These are phyloP conservation scores for Penicillium roqueforti DNA, from an alignment of 495 filamentous ascomycete species.

Conservation along the genomic window DNA sequence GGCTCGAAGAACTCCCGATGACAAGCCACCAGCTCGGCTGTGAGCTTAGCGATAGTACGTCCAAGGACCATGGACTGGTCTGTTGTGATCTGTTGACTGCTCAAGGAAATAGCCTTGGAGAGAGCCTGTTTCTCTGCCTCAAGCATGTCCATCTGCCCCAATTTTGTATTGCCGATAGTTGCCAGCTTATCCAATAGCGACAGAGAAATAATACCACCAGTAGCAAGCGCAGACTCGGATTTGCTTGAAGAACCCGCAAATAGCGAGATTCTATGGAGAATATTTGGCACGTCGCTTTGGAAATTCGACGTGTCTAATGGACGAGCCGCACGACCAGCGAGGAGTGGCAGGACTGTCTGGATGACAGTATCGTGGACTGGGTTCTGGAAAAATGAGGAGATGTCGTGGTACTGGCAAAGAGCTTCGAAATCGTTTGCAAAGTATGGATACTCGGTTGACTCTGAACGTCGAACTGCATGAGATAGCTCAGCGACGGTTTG, in stretches of 20 bases:
- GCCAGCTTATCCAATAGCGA: slow-evolving; percentile 54
- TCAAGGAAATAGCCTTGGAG: slow-evolving; percentile 48
- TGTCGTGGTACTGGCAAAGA: slow-evolving; percentile 58
- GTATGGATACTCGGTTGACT: slow-evolving; percentile 37
- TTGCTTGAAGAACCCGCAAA: slow-evolving; percentile 33
- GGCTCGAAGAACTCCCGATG: slow-evolving; percentile 40
- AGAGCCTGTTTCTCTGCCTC: slow-evolving; percentile 62
- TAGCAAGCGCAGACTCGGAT: slow-evolving; percentile 32
- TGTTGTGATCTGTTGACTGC: slow-evolving; percentile 43
- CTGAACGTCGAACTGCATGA: slow-evolving; percentile 34
- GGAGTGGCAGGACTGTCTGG: slow-evolving; percentile 34
- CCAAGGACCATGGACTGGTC: slow-evolving; percentile 46
- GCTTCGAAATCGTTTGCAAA: slow-evolving; percentile 63
- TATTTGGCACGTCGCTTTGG: slow-evolving; percentile 30
- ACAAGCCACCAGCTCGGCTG: slow-evolving; percentile 43
- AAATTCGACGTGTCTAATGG: slow-evolving; percentile 32
- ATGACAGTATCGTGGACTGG: slow-evolving; percentile 18
- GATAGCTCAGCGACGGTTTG: slow-evolving; percentile 56
- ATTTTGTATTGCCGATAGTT: slow-evolving; percentile 46
- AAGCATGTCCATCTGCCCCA: slow-evolving; percentile 60
- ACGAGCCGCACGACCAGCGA: slow-evolving; percentile 39
- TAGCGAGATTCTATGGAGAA: slow-evolving; percentile 35
- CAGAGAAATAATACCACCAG: slow-evolving; percentile 51
- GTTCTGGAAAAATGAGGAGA: slow-evolving; percentile 23
- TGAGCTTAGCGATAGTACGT: slow-evolving; percentile 44